These are phyloP conservation scores for Wickerhamomyces ciferrii DNA, from an alignment of 805 yeast genomes.

Conservation along the genomic window DNA sequence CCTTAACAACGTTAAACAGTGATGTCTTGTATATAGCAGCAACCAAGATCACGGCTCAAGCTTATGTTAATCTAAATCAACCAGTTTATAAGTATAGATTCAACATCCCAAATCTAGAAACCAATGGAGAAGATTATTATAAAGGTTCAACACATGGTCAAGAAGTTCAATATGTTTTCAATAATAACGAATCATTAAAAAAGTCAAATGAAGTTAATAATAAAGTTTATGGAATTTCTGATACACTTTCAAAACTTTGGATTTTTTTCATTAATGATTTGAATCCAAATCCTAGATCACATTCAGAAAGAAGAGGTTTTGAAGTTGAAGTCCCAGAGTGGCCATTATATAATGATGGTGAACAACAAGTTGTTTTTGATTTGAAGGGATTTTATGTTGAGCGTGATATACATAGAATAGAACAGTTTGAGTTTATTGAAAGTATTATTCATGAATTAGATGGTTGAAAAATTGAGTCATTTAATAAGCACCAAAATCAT, in stretches of 20 bases:
- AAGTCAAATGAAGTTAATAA: neutral
- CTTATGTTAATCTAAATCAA: neutral
- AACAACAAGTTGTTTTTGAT: constrained; percentile 3
- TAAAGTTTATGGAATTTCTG: constrained; percentile 1
- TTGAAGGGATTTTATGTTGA: constrained; percentile 4
- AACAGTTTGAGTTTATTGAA: constrained; percentile 2
- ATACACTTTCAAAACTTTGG: constrained; percentile 3
- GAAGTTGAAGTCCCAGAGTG: neutral
- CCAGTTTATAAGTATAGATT: constrained; percentile 1
- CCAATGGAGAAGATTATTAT: neutral
- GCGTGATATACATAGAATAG: constrained; percentile 3
- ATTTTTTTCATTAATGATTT: constrained; percentile 25
- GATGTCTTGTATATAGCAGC: constrained; percentile 10
- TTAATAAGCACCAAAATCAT: no score
- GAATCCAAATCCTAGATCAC: constrained; percentile 27
- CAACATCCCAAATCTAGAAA: neutral
- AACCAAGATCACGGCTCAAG: constrained; percentile 3
- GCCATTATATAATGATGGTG: constrained; percentile 1
- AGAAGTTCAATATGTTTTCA: neutral
- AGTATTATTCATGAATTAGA: neutral
- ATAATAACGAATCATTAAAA: neutral
- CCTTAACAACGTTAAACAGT: constrained; percentile 3
- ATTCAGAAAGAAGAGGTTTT: neutral
- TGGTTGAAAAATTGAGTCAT: no score
- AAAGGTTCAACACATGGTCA: neutral